Percentiles rank a stretch among this genome's conserved stretches.
phyloP scores from a whole-genome alignment of 2,329 filamentous ascomycete genomes.

The Achaetomium macrosporum region DNA sequence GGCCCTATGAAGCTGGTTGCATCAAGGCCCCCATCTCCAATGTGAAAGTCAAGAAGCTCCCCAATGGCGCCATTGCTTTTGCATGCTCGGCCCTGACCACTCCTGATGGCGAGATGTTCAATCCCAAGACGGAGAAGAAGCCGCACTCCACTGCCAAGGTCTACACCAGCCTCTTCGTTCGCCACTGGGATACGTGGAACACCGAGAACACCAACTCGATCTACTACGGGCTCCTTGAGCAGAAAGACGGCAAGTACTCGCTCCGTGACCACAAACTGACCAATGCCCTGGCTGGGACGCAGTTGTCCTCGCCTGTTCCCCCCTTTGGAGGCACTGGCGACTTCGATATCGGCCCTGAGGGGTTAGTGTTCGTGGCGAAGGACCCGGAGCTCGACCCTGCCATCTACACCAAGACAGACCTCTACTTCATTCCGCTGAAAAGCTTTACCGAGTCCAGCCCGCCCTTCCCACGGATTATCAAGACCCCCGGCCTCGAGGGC shows the following conservation, averaged over 20 bases:
- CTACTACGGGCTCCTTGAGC: conserved; percentile 61
- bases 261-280: conserved; percentile 41
- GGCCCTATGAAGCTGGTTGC: conserved; percentile 40
- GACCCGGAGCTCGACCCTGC: conserved; percentile 66
- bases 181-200: conserved; percentile 78
- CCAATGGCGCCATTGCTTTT: conserved; percentile 46
- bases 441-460: conserved; percentile 52
- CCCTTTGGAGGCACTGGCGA: conserved; percentile 76
- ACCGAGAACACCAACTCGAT: conserved; percentile 64
- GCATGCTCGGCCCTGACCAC: conserved; percentile 60
- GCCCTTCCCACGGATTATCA: conserved; percentile 45
- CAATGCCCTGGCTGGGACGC: conserved; percentile 58
- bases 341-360: conserved; percentile 65
- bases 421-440: conserved; percentile 65
- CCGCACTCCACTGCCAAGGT: conserved; percentile 60
- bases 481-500: conserved; percentile 54
- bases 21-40: conserved; percentile 53
- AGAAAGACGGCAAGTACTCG: conserved; percentile 35
- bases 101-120: conserved; percentile 63
- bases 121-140: conserved; percentile 55
- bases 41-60: conserved; percentile 50
- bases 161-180: conserved; percentile 69
- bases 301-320: conserved; percentile 61
- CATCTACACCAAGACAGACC: conserved; percentile 72
- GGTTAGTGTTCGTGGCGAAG: conserved; percentile 69